A percentile compares a stretch with the other conserved stretches of the same genome.
phyloP scores from a whole-genome alignment of 306 rosid species.

The Malus sylvestris region DNA sequence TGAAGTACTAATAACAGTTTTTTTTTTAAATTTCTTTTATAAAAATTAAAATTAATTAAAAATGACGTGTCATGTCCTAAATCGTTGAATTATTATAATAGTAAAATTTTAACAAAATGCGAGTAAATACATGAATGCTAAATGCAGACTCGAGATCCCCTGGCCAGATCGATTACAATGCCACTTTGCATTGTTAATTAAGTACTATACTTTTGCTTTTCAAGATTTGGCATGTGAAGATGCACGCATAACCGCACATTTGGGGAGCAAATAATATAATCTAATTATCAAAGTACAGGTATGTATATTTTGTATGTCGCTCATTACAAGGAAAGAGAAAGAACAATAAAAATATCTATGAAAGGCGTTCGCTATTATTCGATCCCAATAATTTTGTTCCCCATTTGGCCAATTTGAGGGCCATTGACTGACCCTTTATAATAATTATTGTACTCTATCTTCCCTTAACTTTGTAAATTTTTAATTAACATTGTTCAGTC shows the following conservation, averaged over 20 bases:
- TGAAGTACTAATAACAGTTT: no score
- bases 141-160: no score
- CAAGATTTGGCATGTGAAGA: background rate
- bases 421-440: conserved; percentile 10
- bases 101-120: no score
- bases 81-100: no score
- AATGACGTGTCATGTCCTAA: no score
- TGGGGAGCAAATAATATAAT: background rate
- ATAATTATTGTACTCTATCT: background rate
- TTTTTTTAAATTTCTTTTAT: no score
- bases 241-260: background rate
- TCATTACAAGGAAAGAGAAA: background rate
- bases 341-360: background rate
- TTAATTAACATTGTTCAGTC: background rate
- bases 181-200: background rate
- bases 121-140: no score
- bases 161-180: background rate
- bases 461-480: background rate
- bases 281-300: background rate
- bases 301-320: background rate
- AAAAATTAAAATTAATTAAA: no score
- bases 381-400: conserved; percentile 14
- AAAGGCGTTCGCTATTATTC: conserved; percentile 5
- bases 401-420: conserved; percentile 15
- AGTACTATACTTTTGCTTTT: background rate